phyloP scores from a whole-genome alignment of 1,284 basidiomycete genomes.

The Leccinum huronense region DNA sequence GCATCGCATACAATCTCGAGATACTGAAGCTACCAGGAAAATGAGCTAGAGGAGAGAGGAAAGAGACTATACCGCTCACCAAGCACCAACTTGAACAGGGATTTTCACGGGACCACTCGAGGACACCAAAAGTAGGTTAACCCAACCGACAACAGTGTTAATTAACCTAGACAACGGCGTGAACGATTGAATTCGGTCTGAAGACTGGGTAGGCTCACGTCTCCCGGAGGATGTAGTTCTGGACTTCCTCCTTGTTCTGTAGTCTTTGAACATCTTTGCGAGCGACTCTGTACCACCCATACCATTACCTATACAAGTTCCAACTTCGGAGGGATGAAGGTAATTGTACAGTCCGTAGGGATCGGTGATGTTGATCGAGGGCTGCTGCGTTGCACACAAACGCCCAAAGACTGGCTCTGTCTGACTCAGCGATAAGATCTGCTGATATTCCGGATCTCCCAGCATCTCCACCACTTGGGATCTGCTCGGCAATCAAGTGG shows the following conservation, averaged over 20 bases:
- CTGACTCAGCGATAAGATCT: constrained; percentile 93
- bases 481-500: constrained; percentile 91
- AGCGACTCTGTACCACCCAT: constrained; percentile 95
- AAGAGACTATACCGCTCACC: constrained; percentile 49
- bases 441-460: constrained; percentile 97
- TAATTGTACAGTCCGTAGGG: constrained; percentile 97
- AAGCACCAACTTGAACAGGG: constrained; percentile 84
- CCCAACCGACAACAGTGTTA: constrained; percentile 97
- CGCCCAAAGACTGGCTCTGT: constrained; percentile 95
- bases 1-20: constrained; percentile 98
- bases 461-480: constrained; percentile 96
- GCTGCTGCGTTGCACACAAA: constrained; percentile 93
- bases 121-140: constrained; percentile 91
- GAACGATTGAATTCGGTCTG: constrained; percentile 15
- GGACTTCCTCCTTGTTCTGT: constrained; percentile 92
- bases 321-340: constrained; percentile 95
- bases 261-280: constrained; percentile 97
- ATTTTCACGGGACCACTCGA: constrained; percentile 98
- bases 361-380: constrained; percentile 85
- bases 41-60: constrained; percentile 9
- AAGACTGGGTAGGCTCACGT: constrained; percentile 56
- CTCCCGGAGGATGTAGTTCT: constrained; percentile 97
- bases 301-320: constrained; percentile 88
- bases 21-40: constrained; percentile 77
- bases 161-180: constrained; percentile 67